Percentiles rank a stretch among this genome's conserved stretches.
Conservation (phyloP, 225 moss, liverwort and hornwort species). For the Polytrichum commune region DNA sequence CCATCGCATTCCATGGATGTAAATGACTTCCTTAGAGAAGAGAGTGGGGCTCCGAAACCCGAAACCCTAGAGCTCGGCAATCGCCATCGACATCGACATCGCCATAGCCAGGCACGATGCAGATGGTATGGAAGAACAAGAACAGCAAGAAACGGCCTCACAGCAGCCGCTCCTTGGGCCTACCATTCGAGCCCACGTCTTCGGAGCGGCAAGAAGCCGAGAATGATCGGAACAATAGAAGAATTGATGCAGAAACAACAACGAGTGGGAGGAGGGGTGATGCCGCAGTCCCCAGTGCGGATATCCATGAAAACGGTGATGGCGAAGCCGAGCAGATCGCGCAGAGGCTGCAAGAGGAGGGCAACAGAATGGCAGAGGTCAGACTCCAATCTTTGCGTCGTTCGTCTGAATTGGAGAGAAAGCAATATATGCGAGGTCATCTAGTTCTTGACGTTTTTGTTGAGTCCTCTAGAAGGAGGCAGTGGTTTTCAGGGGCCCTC, state of each 20-base stretch:
- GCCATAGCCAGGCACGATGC: constrained; percentile 17
- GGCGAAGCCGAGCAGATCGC: constrained; percentile 22
- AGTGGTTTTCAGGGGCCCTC: too few species aligned
- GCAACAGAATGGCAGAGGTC: constrained; percentile 49
- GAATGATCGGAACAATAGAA: constrained; percentile 1
- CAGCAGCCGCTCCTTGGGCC: constrained; percentile 6
- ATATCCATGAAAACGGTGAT: constrained; percentile 5
- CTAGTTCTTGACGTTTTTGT: constrained; percentile 3
- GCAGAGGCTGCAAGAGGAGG: constrained; percentile 30
- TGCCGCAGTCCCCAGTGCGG: constrained; percentile 1
- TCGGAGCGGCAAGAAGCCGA: constrained; percentile 3
- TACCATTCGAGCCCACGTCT: background rate
- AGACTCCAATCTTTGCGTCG: background rate
- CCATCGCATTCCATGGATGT: too few species aligned
- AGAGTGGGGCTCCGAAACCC: too few species aligned
- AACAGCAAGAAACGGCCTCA: constrained; percentile 24
- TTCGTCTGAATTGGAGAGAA: background rate
- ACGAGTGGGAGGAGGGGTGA: background rate
- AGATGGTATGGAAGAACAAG: constrained; percentile 55
- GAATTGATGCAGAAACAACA: background rate
- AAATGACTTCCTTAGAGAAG: too few species aligned
- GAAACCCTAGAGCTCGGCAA: too few species aligned
- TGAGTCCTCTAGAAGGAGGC: background rate
- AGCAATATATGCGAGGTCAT: background rate
- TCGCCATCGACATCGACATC: background rate